Percentiles rank a stretch among this genome's conserved stretches.
phyloP scores from a whole-genome alignment of 176 grass and related monocot genomes.

The bread wheat (Triticum aestivum) region DNA sequence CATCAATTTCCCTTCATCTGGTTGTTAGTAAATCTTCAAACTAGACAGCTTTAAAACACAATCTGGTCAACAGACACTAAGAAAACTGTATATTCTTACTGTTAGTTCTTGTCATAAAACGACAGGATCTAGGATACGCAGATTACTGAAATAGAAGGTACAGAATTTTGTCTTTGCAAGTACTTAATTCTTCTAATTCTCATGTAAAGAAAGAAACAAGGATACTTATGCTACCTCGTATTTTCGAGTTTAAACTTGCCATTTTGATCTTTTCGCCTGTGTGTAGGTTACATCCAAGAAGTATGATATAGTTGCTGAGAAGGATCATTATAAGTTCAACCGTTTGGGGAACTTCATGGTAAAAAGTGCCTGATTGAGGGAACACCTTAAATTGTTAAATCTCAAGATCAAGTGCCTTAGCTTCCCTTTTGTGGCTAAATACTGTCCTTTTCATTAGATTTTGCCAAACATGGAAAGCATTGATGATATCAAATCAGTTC shows the following conservation, averaged over 20 bases:
- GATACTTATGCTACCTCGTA: background rate
- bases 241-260: slow-evolving; percentile 9
- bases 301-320: slow-evolving; percentile 77
- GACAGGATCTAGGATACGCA: background rate
- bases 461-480: slow-evolving; percentile 91
- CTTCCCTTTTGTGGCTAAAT: slow-evolving; percentile 29
- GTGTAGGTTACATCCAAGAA: slow-evolving; percentile 90
- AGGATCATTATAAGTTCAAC: slow-evolving; percentile 93
- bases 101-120: background rate
- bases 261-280: slow-evolving; percentile 26
- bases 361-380: slow-evolving; percentile 32
- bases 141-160: slow-evolving; percentile 10
- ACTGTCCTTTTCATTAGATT: slow-evolving; percentile 52
- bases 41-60: background rate
- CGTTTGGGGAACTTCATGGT: slow-evolving; percentile 90
- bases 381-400: background rate
- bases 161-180: slow-evolving; percentile 23
- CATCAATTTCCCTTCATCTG: background rate
- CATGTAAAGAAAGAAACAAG: background rate
- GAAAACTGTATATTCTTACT: background rate
- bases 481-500: slow-evolving; percentile 76
- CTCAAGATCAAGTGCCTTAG: background rate
- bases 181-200: background rate
- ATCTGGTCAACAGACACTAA: background rate
- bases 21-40: background rate